Conservation (phyloP, 179 eudicot genomes). For the Actinidia arguta region DNA sequence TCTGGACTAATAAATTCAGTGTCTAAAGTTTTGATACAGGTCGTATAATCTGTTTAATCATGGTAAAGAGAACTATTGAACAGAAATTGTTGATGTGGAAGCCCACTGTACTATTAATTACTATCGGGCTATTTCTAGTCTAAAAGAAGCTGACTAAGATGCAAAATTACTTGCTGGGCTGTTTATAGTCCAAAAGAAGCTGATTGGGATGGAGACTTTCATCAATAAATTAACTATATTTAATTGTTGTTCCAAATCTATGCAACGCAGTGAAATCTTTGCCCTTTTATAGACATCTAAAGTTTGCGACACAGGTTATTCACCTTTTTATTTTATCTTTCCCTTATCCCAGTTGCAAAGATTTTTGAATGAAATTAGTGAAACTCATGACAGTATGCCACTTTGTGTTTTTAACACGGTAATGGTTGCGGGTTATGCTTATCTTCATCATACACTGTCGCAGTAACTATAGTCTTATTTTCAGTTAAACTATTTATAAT, state of each 20-base stretch:
- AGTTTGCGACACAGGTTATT: constrained; percentile 8
- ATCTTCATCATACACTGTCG: not conserved
- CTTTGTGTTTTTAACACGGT: not conserved
- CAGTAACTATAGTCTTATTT: not conserved
- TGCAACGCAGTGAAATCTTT: not conserved
- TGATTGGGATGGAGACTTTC: constrained; percentile 3
- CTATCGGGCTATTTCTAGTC: constrained; percentile 13
- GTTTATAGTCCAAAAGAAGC: constrained; percentile 11
- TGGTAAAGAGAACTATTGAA: constrained; percentile 41
- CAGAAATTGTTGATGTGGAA: constrained; percentile 27
- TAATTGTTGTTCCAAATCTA: not conserved
- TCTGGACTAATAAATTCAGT: constrained; percentile 67
- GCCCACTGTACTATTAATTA: constrained; percentile 2
- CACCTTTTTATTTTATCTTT: not conserved
- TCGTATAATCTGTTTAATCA: constrained; percentile 33
- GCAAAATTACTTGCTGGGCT: constrained; percentile 17
- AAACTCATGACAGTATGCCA: not conserved
- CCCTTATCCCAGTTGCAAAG: not conserved
- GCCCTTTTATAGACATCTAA: constrained; percentile 2
- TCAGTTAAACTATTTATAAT: not conserved
- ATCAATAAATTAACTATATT: not conserved
- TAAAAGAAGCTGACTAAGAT: constrained; percentile 16
- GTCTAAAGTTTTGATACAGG: constrained; percentile 71
- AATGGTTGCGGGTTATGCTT: not conserved
- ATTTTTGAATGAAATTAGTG: not conserved